Base-by-base conservation (phyloP, 2,329 filamentous ascomycete species). In the Cladosporium sp. region DNA sequence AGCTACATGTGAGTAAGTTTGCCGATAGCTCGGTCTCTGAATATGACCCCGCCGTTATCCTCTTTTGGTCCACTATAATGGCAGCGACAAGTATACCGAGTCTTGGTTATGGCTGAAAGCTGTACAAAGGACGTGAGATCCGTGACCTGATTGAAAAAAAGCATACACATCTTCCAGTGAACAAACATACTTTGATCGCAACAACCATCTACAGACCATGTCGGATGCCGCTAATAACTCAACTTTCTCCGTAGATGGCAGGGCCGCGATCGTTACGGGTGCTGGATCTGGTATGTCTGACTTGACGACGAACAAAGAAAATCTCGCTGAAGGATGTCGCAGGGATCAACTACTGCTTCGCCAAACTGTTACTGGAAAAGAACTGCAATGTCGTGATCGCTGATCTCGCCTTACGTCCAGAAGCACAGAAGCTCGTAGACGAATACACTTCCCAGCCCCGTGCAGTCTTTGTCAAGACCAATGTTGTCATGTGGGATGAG, bases 401-500 rank as follows among this genome's bases (percentile, higher is more conserved):
- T 21, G 82, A 84, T 67, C 73, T 84, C 3, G 68, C 76, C 21
- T 76, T 84, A 0, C 78, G 81, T 1, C 80, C 80, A 0, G 82
- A 84, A 73, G 82, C 82, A 2, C 73, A 80, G 64, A 68, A 74
- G n/a, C 71, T 83, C 2, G 60, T 82, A 10, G 70, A 79, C 23
- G 60, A 77, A n/a, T 73, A 80, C 65, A 69, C 71, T 0, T 70
- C 68, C 14, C 73, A 69, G 16, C 75, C 80, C 7, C 71, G 76
- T 37, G 81, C 80, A 1, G 71, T 81, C 3, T 83, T 82, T 67
- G 72, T 78, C 26, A 74, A 79, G 67, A 82, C 81, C 1, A 78
- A 84, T 69, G 83, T 85, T 3, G 79, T 76, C 5, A 77, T 80
- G 21, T 86, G 84, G 83, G 66, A 72, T 5, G 79, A 85, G 57